phyloP scores from a whole-genome alignment of 768 basidiomycete species.

The Mycena sanguinolenta region DNA sequence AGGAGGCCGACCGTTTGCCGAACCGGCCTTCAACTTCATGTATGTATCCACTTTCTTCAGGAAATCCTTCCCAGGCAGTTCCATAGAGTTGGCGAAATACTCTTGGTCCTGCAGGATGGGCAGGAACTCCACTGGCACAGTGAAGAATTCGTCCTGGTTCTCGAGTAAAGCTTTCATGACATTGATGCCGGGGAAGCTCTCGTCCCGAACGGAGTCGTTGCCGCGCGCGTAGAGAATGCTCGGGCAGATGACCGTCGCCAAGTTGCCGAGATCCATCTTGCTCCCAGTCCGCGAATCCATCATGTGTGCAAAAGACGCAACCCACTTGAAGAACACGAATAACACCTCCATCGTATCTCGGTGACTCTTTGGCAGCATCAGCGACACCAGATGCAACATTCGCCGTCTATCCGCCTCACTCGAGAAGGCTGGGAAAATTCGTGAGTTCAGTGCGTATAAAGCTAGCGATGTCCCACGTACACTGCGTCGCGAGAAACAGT shows the following conservation, averaged over 20 bases:
- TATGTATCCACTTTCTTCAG: slow-evolving; percentile 96
- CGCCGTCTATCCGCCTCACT: slow-evolving; percentile 84
- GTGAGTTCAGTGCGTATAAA: neutral
- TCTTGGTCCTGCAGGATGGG: slow-evolving; percentile 92
- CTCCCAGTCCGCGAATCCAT: slow-evolving; percentile 94
- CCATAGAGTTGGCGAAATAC: slow-evolving; percentile 88
- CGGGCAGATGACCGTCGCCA: slow-evolving; percentile 98
- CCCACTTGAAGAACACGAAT: slow-evolving; percentile 99
- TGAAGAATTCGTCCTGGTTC: slow-evolving; percentile 95
- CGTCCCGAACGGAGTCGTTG: slow-evolving; percentile 89
- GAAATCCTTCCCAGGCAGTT: slow-evolving; percentile 94
- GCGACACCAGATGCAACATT: slow-evolving; percentile 86
- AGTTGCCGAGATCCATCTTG: slow-evolving; percentile 97
- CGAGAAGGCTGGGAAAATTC: slow-evolving; percentile 68
- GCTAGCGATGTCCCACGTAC: slow-evolving; percentile 62
- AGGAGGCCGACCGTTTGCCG: slow-evolving; percentile 64
- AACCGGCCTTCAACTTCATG: slow-evolving; percentile 73
- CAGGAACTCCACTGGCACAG: slow-evolving; percentile 92
- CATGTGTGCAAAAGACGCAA: slow-evolving; percentile 97
- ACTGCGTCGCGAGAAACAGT: slow-evolving; percentile 88
- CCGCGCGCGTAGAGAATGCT: slow-evolving; percentile 94
- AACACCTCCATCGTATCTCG: slow-evolving; percentile 98
- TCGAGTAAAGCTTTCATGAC: slow-evolving; percentile 91
- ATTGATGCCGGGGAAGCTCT: slow-evolving; percentile 90
- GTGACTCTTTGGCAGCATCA: slow-evolving; percentile 92